Base-by-base conservation (phyloP, 306 rosid genomes). In the Nissolia schottii region DNA sequence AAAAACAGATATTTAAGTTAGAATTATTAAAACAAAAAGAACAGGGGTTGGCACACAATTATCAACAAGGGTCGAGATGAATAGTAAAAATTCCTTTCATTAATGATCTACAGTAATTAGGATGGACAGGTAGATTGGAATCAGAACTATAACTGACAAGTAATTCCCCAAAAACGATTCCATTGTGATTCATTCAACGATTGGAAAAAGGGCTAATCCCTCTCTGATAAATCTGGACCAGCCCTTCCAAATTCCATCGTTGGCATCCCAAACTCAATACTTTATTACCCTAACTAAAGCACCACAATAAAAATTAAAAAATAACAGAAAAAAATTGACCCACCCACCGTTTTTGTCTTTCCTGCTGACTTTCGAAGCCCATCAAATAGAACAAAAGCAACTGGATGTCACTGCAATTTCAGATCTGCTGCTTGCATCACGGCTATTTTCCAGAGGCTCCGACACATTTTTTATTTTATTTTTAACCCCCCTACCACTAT, bases 121-220 rank as follows among this genome's bases (percentile, higher is more conserved):
- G 81, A 72, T 70, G 81, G 77, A 82, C 79, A 79, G 50, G 46
- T n/a, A n/a, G n/a, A n/a, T 64, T 75, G 80, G 76, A 48, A 79
- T 69, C 67, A 63, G 56, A 64, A 56, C 23, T 64, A 71, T 67
- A n/a, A 37, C 71, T 48, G 51, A 73, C 56, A 65, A 10, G 20
- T 31, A 76, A 69, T 74, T 67, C 79, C 75, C 64, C 67, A n/a
- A 65, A 66, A 57, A 79, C 40, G 77, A 70, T 70, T 50, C 81
- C 81, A 25, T 24, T 12, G 50, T 53, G 71, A 53, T 25, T 49
- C 71, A 61, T 19, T 60, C 71, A 50, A 18, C 54, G 1, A 23
- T 19, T 19, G 25, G 5, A 16, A n/a, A n/a, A 67, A 27, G 56
- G 22, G 56, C 67, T 43, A 65, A 71, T 57, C 55, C 53, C 68